Evolutionary conservation across 225 moss, liverwort and hornwort genomes (phyloP).

Genomic region (Anthoceros angustus): DNA sequence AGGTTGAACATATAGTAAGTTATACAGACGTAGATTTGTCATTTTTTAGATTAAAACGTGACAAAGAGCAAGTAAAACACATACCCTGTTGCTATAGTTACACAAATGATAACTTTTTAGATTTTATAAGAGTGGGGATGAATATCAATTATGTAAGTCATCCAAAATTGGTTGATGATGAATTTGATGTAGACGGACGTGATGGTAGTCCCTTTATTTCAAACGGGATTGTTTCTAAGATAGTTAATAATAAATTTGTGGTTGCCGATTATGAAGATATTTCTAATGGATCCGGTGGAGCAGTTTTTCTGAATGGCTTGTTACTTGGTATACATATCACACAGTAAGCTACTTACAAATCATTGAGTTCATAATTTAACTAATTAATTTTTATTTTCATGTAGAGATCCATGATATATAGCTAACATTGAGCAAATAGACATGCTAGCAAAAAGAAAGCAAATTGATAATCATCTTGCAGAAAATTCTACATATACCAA

Average conservation of each 20-base stretch:
- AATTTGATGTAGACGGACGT: not conserved
- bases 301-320: not conserved
- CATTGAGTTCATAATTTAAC: too few relatives aligned
- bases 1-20: not conserved
- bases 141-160: not conserved
- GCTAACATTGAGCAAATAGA: too few relatives aligned
- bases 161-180: not conserved
- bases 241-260: not conserved
- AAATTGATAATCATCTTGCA: too few relatives aligned
- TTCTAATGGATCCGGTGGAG: not conserved
- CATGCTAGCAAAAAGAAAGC: too few relatives aligned
- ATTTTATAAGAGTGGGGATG: not conserved
- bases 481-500: too few relatives aligned
- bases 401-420: too few relatives aligned
- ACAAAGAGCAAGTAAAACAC: not conserved
- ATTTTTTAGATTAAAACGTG: not conserved
- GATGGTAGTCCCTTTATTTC: not conserved
- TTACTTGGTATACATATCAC: not conserved
- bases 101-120: not conserved
- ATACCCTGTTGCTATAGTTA: not conserved
- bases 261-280: not conserved
- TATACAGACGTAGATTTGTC: not conserved
- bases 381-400: too few relatives aligned
- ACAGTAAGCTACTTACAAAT: not conserved
- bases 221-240: not conserved